Conservation (phyloP, 768 basidiomycete species). For the Dendrothele bispora region DNA sequence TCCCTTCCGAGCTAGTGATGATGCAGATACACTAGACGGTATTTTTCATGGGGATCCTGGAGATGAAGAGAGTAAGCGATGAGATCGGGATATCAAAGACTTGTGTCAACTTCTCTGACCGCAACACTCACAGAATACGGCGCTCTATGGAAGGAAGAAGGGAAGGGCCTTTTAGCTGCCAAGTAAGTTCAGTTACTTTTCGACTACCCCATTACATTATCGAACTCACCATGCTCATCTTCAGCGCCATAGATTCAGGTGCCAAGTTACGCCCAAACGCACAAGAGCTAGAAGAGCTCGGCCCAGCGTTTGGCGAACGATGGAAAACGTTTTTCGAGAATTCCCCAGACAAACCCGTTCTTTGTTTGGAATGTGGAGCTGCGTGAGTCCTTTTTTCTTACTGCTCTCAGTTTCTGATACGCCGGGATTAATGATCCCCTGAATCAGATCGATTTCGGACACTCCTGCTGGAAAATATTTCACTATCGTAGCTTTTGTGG, state of each 20-base stretch:
- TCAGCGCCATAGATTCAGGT: constrained; percentile 38
- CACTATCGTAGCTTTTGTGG: constrained; percentile 24
- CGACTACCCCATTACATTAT: no score
- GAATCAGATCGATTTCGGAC: constrained; percentile 14
- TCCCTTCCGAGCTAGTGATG: constrained; percentile 41
- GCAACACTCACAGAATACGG: constrained; percentile 25
- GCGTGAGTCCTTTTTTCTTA: constrained; percentile 19
- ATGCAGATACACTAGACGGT: constrained; percentile 48
- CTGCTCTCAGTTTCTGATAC: no score
- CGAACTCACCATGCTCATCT: no score
- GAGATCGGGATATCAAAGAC: neutral
- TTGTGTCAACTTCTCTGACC: neutral
- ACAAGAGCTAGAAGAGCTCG: constrained; percentile 33
- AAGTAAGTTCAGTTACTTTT: no score
- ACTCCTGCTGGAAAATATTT: constrained; percentile 24
- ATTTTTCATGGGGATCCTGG: constrained; percentile 40
- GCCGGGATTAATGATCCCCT: constrained; percentile 22
- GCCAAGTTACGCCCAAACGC: constrained; percentile 39
- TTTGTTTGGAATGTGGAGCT: constrained; percentile 27
- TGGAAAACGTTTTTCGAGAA: constrained; percentile 35
- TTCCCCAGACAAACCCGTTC: constrained; percentile 37
- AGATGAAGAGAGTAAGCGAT: constrained; percentile 38
- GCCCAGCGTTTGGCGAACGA: constrained; percentile 32
- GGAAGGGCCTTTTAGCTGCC: constrained; percentile 50
- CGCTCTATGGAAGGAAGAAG: constrained; percentile 31